phyloP scores from a whole-genome alignment of 768 basidiomycete species.

The Hydnum rufescens region DNA sequence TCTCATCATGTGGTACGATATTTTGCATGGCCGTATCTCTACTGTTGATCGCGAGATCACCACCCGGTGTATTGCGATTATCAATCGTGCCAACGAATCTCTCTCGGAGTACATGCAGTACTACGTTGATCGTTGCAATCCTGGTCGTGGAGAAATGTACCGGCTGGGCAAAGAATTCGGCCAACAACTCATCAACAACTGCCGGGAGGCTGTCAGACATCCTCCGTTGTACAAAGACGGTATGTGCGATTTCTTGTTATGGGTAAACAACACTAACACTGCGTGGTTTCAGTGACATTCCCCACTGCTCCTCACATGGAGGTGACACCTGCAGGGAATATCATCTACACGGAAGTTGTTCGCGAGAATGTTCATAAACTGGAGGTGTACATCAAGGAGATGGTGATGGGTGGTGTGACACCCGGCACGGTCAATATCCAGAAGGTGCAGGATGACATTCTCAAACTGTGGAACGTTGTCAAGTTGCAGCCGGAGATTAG shows the following conservation, averaged over 20 bases:
- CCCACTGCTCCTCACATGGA: slow-evolving; percentile 94
- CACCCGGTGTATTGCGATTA: slow-evolving; percentile 87
- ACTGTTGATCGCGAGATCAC: slow-evolving; percentile 94
- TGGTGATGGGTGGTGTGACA: slow-evolving; percentile 87
- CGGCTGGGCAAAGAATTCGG: slow-evolving; percentile 93
- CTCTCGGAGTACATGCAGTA: slow-evolving; percentile 92
- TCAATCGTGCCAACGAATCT: slow-evolving; percentile 90
- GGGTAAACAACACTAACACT: background rate
- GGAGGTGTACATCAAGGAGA: slow-evolving; percentile 94
- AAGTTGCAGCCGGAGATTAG: slow-evolving; percentile 95
- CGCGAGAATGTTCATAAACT: slow-evolving; percentile 93
- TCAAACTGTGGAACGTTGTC: slow-evolving; percentile 93
- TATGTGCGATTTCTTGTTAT: slow-evolving; percentile 21
- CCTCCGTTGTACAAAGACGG: slow-evolving; percentile 94
- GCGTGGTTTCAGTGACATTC: slow-evolving; percentile 59
- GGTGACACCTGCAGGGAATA: slow-evolving; percentile 83
- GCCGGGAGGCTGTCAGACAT: slow-evolving; percentile 56
- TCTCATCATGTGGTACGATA: slow-evolving; percentile 92
- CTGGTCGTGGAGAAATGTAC: slow-evolving; percentile 76
- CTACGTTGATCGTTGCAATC: slow-evolving; percentile 66
- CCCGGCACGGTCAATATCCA: slow-evolving; percentile 75
- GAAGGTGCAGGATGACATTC: slow-evolving; percentile 92
- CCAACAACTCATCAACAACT: slow-evolving; percentile 88
- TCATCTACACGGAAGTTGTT: slow-evolving; percentile 85
- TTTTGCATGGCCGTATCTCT: slow-evolving; percentile 85